These are phyloP conservation scores for Exsudoporus floridanus DNA, from an alignment of 1,284 basidiomycete genomes.

Conservation along the genomic window DNA sequence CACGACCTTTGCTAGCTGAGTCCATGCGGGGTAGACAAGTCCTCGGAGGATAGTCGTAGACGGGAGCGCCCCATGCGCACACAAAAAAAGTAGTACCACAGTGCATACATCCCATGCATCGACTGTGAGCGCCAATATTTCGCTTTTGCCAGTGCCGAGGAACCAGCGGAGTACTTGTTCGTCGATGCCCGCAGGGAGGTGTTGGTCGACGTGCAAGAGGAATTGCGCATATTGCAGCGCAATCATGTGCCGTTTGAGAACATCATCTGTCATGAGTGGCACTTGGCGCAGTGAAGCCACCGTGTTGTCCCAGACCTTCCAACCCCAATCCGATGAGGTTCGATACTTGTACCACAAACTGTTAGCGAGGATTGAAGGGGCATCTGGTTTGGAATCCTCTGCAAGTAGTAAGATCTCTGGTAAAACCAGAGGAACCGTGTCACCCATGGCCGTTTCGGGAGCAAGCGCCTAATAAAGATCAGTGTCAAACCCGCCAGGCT, in stretches of 20 bases:
- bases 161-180: conserved; percentile 69
- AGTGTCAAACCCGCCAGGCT: not conserved
- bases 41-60: conserved; percentile 71
- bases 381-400: conserved; percentile 54
- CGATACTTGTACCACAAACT: conserved; percentile 78
- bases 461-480: conserved; percentile 41
- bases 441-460: conserved; percentile 46
- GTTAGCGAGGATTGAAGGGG: conserved; percentile 68
- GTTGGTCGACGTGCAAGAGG: conserved; percentile 69
- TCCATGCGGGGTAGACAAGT: conserved; percentile 74
- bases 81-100: conserved; percentile 61
- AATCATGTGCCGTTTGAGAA: conserved; percentile 45
- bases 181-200: conserved; percentile 69
- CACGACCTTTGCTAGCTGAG: conserved; percentile 44
- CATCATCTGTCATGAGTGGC: conserved; percentile 52
- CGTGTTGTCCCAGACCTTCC: conserved; percentile 78
- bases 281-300: conserved; percentile 68
- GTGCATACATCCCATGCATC: conserved; percentile 68
- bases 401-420: conserved; percentile 67
- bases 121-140: conserved; percentile 53
- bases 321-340: conserved; percentile 66
- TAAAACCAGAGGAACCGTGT: conserved; percentile 56
- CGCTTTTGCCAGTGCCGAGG: conserved; percentile 57
- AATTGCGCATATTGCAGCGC: conserved; percentile 67
- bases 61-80: conserved; percentile 64